Conservation (phyloP, 352 stramenopile genomes). For the Bremia lactucae region DNA sequence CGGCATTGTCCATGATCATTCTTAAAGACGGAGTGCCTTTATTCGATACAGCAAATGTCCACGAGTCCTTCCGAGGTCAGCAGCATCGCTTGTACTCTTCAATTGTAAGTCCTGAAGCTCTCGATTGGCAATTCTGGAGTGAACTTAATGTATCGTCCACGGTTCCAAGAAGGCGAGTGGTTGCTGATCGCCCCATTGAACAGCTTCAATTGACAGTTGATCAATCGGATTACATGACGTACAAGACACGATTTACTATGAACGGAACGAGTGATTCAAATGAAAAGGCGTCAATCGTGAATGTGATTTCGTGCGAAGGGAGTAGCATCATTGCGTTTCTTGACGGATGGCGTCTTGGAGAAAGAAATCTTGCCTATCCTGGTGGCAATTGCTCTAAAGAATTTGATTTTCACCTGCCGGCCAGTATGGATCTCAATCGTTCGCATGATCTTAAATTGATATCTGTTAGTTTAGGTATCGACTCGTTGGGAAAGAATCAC, state of each 20-base stretch:
- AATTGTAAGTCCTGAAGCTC: slow-evolving; percentile 17
- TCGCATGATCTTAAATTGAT: slow-evolving; percentile 34
- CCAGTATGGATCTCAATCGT: slow-evolving; percentile 14
- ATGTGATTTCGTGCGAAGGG: slow-evolving; percentile 45
- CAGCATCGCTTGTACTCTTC: slow-evolving; percentile 33
- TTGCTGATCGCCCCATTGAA: slow-evolving; percentile 31
- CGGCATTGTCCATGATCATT: slow-evolving; percentile 37
- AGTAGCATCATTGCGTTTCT: slow-evolving; percentile 45
- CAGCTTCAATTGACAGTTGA: slow-evolving; percentile 48
- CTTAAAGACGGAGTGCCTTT: slow-evolving; percentile 27
- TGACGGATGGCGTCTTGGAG: slow-evolving; percentile 30
- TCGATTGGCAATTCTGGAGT: slow-evolving; percentile 46
- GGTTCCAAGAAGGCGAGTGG: slow-evolving; percentile 24
- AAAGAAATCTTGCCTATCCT: slow-evolving; percentile 36
- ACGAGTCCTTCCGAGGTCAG: slow-evolving; percentile 30
- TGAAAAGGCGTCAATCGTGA: slow-evolving; percentile 10
- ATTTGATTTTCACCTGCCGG: slow-evolving; percentile 33
- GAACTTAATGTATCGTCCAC: slow-evolving; percentile 25
- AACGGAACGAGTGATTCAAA: not conserved
- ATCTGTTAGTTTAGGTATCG: slow-evolving; percentile 50
- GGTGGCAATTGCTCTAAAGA: slow-evolving; percentile 39
- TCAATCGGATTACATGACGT: slow-evolving; percentile 51
- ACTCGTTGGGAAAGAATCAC: slow-evolving; percentile 41
- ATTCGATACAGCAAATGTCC: slow-evolving; percentile 48
- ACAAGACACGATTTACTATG: slow-evolving; percentile 36